These are phyloP conservation scores for Lentinula boryana DNA, from an alignment of 768 basidiomycete genomes.

Conservation along the genomic window DNA sequence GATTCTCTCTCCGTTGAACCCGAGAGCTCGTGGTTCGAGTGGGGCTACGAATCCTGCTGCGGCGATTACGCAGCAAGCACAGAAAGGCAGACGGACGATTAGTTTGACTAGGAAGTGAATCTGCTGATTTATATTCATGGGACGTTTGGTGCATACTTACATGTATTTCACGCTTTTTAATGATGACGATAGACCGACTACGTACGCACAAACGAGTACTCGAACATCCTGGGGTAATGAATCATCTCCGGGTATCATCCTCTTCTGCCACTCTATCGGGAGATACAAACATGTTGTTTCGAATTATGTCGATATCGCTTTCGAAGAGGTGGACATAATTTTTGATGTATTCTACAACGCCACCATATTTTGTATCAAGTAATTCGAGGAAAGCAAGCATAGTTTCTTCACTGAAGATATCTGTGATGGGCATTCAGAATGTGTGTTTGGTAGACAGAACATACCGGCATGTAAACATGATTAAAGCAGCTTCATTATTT, in stretches of 20 bases:
- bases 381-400: slow-evolving; percentile 69
- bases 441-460: background rate
- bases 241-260: too few relatives aligned
- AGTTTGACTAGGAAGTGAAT: slow-evolving; percentile 29
- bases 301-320: slow-evolving; percentile 56
- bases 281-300: slow-evolving; percentile 26
- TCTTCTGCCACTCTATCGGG: background rate
- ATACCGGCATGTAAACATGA: slow-evolving; percentile 77
- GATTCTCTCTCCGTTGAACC: slow-evolving; percentile 69
- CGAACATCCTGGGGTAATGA: background rate
- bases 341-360: slow-evolving; percentile 59
- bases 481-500: slow-evolving; percentile 71
- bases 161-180: background rate
- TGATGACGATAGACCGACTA: background rate
- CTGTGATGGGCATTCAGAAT: background rate
- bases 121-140: background rate
- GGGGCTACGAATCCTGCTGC: slow-evolving; percentile 5
- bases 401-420: slow-evolving; percentile 52
- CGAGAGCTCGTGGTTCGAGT: slow-evolving; percentile 45
- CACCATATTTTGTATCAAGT: slow-evolving; percentile 59
- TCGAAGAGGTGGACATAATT: slow-evolving; percentile 51
- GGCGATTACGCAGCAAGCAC: slow-evolving; percentile 19
- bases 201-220: background rate
- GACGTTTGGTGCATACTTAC: background rate
- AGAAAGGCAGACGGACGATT: slow-evolving; percentile 35